phyloP scores from a whole-genome alignment of 1,284 basidiomycete species.

The Trichosporon sp. region DNA sequence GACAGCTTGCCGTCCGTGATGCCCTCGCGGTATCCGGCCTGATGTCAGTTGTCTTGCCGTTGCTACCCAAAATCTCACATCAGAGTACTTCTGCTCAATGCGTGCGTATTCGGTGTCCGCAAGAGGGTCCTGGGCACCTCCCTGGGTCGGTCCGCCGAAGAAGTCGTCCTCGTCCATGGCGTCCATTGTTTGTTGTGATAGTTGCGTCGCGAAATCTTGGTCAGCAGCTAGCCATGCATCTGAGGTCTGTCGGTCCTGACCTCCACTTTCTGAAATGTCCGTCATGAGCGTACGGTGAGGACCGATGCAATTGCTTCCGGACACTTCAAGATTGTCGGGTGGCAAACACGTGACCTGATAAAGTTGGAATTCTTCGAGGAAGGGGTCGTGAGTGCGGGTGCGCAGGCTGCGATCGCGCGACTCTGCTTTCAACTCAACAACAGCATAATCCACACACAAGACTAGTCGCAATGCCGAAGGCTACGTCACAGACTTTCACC shows the following conservation, averaged over 20 bases:
- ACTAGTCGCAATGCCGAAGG: conserved; percentile 69
- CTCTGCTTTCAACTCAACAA: not conserved
- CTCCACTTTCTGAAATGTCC: conserved; percentile 4
- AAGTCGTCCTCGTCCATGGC: conserved; percentile 33
- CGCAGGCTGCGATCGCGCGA: not conserved
- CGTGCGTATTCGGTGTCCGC: conserved; percentile 44
- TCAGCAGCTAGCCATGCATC: not conserved
- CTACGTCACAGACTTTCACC: conserved; percentile 75
- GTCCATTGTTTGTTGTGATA: not conserved
- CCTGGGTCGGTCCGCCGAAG: conserved; percentile 20
- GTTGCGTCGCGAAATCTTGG: not conserved
- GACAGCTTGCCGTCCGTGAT: conserved; percentile 55
- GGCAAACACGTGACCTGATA: conserved; percentile 17
- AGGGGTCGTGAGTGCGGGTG: not conserved
- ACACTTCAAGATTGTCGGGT: not conserved
- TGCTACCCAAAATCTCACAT: conserved; percentile 35
- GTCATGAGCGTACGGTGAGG: not conserved
- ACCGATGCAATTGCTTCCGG: not conserved
- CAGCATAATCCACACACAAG: not conserved
- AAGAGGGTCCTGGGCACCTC: conserved; percentile 36
- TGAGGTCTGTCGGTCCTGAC: not conserved
- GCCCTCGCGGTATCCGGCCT: conserved; percentile 57
- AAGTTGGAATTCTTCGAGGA: conserved; percentile 9
- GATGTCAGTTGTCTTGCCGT: not conserved
- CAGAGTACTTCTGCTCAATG: conserved; percentile 42